Percentiles rank a stretch among this genome's conserved stretches.
These are phyloP conservation scores for Penicillium sp. DNA, from an alignment of 2,329 filamentous ascomycete genomes.

Conservation along the genomic window DNA sequence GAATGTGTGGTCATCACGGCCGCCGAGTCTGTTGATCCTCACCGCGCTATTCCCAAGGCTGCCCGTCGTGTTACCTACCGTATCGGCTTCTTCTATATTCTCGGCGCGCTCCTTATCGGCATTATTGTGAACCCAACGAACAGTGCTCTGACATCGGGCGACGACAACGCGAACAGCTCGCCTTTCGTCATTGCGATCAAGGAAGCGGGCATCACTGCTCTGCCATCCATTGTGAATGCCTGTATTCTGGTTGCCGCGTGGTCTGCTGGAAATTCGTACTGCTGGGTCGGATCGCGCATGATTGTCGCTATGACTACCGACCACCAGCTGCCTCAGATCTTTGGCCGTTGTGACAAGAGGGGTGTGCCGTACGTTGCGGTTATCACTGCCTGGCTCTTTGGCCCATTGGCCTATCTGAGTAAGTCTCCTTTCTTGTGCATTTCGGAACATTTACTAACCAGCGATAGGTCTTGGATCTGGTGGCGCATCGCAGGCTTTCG, in stretches of 20 bases:
- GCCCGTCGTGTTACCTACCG: conserved; percentile 43
- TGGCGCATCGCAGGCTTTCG: conserved; percentile 39
- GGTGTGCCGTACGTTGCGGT: conserved; percentile 60
- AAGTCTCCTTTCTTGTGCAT: conserved; percentile 3
- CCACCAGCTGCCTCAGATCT: conserved; percentile 58
- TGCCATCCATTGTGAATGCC: conserved; percentile 38
- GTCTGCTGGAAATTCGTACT: conserved; percentile 45
- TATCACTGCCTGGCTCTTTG: conserved; percentile 53
- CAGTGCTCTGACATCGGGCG: conserved; percentile 22
- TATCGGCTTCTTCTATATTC: conserved; percentile 41
- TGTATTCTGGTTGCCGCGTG: conserved; percentile 41
- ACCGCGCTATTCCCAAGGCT: conserved; percentile 42
- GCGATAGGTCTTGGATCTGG: conserved; percentile 33
- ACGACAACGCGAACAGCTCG: conserved; percentile 32
- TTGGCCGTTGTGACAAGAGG: conserved; percentile 53
- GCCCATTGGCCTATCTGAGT: conserved; percentile 45
- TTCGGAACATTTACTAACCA: not conserved
- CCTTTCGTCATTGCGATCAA: conserved; percentile 39
- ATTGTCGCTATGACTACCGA: conserved; percentile 62
- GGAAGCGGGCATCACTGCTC: conserved; percentile 33
- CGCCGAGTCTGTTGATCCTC: conserved; percentile 42
- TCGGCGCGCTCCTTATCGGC: conserved; percentile 31
- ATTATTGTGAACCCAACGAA: conserved; percentile 30
- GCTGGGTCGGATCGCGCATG: conserved; percentile 58
- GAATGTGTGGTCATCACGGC: conserved; percentile 43